Conservation (phyloP, 768 basidiomycete species). For the Pleurotus cornucopiae region DNA sequence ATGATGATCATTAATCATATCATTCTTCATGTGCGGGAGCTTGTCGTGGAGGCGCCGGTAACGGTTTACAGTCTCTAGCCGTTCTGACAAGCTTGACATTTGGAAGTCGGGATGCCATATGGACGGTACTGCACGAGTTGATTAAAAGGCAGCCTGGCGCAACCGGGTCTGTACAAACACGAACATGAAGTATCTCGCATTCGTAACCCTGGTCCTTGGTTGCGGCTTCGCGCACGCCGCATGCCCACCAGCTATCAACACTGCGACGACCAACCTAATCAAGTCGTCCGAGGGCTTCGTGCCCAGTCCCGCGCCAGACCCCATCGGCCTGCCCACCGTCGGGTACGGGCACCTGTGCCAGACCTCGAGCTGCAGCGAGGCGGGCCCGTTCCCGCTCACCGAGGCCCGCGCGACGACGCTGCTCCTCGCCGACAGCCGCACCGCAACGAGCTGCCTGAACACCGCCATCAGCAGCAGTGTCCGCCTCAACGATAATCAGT, state of each 20-base stretch:
- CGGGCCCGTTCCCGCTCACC: slow-evolving; percentile 22
- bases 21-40: no score
- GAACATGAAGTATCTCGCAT: not conserved
- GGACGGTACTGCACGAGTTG: not conserved
- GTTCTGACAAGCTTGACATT: not conserved
- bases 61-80: not conserved
- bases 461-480: slow-evolving; percentile 20
- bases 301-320: slow-evolving; percentile 21
- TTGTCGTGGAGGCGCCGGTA: not conserved
- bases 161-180: not conserved
- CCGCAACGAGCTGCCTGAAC: slow-evolving; percentile 21
- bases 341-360: slow-evolving; percentile 27
- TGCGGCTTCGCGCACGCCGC: not conserved
- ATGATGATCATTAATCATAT: not conserved
- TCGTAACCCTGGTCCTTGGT: not conserved
- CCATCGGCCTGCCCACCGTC: slow-evolving; percentile 26
- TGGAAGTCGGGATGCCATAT: not conserved
- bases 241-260: slow-evolving; percentile 14
- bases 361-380: slow-evolving; percentile 17
- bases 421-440: slow-evolving; percentile 19
- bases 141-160: not conserved
- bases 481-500: slow-evolving; percentile 24
- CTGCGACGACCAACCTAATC: slow-evolving; percentile 22
- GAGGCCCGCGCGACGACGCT: slow-evolving; percentile 22
- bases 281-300: slow-evolving; percentile 27